Evolutionary conservation across 2,329 filamentous ascomycete genomes (phyloP).

Genomic region (Pseudogymnoascus destructans): DNA sequence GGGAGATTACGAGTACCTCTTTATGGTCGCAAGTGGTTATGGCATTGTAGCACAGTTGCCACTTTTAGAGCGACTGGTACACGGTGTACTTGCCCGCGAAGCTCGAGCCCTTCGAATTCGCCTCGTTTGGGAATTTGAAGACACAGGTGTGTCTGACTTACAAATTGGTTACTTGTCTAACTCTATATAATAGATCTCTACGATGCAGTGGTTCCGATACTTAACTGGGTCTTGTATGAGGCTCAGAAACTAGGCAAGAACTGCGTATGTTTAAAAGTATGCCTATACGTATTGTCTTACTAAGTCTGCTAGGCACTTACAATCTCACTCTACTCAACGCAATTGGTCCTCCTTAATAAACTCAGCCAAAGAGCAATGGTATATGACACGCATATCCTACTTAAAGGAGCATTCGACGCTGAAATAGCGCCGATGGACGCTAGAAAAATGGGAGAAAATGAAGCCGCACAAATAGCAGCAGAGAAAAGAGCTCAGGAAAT

Average conservation of each 20-base stretch:
- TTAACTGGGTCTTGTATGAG: constrained; percentile 14
- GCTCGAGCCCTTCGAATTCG: constrained; percentile 14
- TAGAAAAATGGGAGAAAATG: constrained; percentile 10
- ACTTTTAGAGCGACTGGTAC: constrained; percentile 12
- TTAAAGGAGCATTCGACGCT: constrained; percentile 10
- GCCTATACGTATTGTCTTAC: constrained; percentile 8
- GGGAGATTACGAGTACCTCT: constrained; percentile 13
- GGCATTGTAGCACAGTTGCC: constrained; percentile 10
- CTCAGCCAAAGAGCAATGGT: constrained; percentile 13
- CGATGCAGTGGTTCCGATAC: constrained; percentile 13
- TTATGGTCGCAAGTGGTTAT: constrained; percentile 16
- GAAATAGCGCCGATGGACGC: constrained; percentile 11
- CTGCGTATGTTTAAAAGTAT: constrained; percentile 11
- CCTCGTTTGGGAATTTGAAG: constrained; percentile 14
- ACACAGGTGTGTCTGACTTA: constrained; percentile 12
- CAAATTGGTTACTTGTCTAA: constrained; percentile 7
- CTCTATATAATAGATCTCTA: constrained; percentile 12
- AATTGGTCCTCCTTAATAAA: neutral
- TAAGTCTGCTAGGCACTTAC: constrained; percentile 13
- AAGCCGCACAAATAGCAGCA: constrained; percentile 9
- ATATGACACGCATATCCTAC: constrained; percentile 10
- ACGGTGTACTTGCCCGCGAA: constrained; percentile 12
- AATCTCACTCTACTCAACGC: constrained; percentile 13
- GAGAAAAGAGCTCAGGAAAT: constrained; percentile 12
- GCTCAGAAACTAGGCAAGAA: constrained; percentile 13